A percentile compares a stretch with the other conserved stretches of the same genome.
Evolutionary conservation across 129 eudicot genomes (phyloP).

Genomic region (Oenanthe sinensis): DNA sequence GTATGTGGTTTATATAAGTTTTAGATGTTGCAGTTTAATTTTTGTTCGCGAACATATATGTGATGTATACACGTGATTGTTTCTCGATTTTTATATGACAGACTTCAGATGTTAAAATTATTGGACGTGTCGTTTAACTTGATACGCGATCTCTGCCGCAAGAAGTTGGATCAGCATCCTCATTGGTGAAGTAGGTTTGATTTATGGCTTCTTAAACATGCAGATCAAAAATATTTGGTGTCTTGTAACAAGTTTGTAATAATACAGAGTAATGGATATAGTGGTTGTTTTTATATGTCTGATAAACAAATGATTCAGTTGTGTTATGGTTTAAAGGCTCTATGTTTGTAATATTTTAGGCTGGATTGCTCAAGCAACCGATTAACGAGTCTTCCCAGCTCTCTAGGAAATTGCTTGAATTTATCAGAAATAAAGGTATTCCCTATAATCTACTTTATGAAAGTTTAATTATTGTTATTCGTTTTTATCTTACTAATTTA

Average conservation of each 20-base stretch:
- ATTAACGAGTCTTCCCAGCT: conserved; percentile 59
- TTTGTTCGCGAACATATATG: not conserved
- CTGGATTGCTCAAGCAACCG: conserved; percentile 86
- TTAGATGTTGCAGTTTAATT: not conserved
- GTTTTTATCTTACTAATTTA: not conserved
- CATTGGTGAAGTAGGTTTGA: conserved; percentile 71
- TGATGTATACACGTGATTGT: not conserved
- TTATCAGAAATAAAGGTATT: conserved; percentile 81
- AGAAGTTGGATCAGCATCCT: conserved; percentile 70
- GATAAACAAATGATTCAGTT: conserved; percentile 1
- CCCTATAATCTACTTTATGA: not conserved
- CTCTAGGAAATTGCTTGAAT: conserved; percentile 62
- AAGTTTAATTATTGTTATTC: not conserved
- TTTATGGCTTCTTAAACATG: not conserved
- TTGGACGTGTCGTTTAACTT: conserved; percentile 73
- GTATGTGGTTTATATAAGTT: conserved; percentile 34
- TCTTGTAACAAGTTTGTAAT: not conserved
- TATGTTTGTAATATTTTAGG: conserved; percentile 27
- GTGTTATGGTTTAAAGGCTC: conserved; percentile 8
- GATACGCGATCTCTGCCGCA: conserved; percentile 53
- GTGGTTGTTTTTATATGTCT: not conserved
- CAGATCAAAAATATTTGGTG: not conserved
- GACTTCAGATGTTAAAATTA: conserved; percentile 71
- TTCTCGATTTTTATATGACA: conserved; percentile 16
- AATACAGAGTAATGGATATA: not conserved